Conservation (phyloP, 768 basidiomycete species). For the Podaxis pistillaris region DNA sequence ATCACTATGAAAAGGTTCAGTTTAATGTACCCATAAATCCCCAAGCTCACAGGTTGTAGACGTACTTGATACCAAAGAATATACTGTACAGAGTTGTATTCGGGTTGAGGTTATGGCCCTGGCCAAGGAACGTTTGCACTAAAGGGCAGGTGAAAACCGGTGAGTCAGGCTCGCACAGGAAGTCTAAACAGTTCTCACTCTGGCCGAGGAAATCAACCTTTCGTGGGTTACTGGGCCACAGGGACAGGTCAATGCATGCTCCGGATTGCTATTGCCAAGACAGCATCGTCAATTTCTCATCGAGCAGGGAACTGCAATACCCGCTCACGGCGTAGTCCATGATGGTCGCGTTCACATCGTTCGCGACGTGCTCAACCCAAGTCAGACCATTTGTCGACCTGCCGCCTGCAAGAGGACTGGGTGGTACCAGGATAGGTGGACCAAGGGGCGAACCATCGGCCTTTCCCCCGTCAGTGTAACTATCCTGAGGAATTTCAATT, state of each 20-base stretch:
- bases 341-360: conserved; percentile 37
- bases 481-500: conserved; percentile 33
- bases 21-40: background rate
- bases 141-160: background rate
- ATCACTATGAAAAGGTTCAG: conserved; percentile 30
- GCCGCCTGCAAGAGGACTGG: conserved; percentile 44
- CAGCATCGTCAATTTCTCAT: background rate
- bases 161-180: background rate
- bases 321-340: conserved; percentile 51
- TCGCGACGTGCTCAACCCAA: conserved; percentile 50
- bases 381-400: conserved; percentile 51
- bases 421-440: conserved; percentile 42
- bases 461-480: conserved; percentile 50
- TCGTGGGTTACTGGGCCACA: conserved; percentile 52
- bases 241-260: conserved; percentile 43
- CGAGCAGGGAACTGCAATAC: background rate
- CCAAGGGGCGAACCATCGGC: conserved; percentile 45
- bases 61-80: conserved; percentile 58
- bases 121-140: conserved; percentile 45
- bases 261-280: conserved; percentile 32
- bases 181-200: conserved; percentile 25
- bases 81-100: conserved; percentile 47
- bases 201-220: conserved; percentile 49
- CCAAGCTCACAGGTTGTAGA: background rate
- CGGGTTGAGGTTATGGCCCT: conserved; percentile 42